Percentiles rank a stretch among this genome's conserved stretches.
Conservation (phyloP, 345 rosid species). For the Pistacia atlantica region DNA sequence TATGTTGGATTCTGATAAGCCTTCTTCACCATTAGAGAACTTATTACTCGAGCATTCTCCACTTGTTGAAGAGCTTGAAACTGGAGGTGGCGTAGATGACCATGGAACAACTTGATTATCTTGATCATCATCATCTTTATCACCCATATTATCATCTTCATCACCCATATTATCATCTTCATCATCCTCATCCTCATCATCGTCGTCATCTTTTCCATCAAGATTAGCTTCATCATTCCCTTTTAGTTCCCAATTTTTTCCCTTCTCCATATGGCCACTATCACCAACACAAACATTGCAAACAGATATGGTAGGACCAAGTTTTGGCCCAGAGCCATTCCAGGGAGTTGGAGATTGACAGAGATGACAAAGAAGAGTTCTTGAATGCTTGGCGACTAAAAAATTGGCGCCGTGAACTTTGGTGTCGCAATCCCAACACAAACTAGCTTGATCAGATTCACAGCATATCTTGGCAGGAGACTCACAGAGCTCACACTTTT, state of each 20-base stretch:
- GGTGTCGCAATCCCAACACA: slow-evolving; percentile 64
- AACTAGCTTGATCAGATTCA: slow-evolving; percentile 55
- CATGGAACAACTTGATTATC: slow-evolving; percentile 59
- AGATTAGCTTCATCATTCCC: slow-evolving; percentile 16
- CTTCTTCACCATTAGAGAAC: slow-evolving; percentile 12
- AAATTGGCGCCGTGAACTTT: slow-evolving; percentile 63
- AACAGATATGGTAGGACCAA: slow-evolving; percentile 41
- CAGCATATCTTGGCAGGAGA: slow-evolving; percentile 47
- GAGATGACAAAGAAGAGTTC: slow-evolving; percentile 50
- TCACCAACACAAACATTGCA: slow-evolving; percentile 37
- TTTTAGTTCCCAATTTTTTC: neutral
- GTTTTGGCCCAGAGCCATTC: slow-evolving; percentile 48
- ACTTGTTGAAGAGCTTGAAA: slow-evolving; percentile 31
- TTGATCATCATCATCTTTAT: slow-evolving; percentile 27
- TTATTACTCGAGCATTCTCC: slow-evolving; percentile 23
- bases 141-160: neutral
- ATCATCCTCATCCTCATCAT: slow-evolving; percentile 9
- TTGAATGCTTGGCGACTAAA: slow-evolving; percentile 53
- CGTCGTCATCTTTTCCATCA: slow-evolving; percentile 4
- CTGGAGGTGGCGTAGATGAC: slow-evolving; percentile 24
- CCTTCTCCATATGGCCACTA: slow-evolving; percentile 5
- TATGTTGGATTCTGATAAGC: slow-evolving; percentile 14
- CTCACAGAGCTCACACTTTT: slow-evolving; percentile 59
- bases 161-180: slow-evolving; percentile 15
- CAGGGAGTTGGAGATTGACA: slow-evolving; percentile 56